A percentile compares a stretch with the other conserved stretches of the same genome.
Evolutionary conservation across 768 basidiomycete genomes (phyloP).

Genomic region (Ramaria sp.): DNA sequence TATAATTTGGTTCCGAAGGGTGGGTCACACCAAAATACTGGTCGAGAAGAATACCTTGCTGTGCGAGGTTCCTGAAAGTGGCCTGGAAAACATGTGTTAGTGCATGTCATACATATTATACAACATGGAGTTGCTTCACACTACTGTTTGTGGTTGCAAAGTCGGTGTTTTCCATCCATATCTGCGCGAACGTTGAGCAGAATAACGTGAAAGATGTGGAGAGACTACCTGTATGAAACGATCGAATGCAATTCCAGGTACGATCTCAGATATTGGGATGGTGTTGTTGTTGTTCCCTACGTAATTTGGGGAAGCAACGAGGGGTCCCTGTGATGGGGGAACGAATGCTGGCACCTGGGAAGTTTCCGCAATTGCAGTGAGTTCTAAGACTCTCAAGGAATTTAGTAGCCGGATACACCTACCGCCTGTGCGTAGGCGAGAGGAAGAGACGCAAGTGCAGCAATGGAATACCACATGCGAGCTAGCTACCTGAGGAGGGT

Average conservation of each 20-base stretch:
- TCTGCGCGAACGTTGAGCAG: slow-evolving; percentile 17
- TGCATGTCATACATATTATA: background rate
- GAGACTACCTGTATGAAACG: slow-evolving; percentile 29
- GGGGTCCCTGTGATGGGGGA: slow-evolving; percentile 19
- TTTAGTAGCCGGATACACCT: no score
- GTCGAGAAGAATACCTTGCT: slow-evolving; percentile 37
- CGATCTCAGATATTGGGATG: slow-evolving; percentile 26
- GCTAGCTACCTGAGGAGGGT: no score
- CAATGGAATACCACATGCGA: no score
- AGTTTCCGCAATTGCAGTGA: no score
- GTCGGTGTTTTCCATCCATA: slow-evolving; percentile 59
- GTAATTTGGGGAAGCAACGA: slow-evolving; percentile 25
- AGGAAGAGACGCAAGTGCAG: no score
- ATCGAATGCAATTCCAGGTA: slow-evolving; percentile 34
- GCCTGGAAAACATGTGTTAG: slow-evolving; percentile 3
- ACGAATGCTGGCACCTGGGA: slow-evolving; percentile 14
- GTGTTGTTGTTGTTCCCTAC: slow-evolving; percentile 32
- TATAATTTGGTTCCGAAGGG: slow-evolving; percentile 51
- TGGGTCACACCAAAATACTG: slow-evolving; percentile 41
- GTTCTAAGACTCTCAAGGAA: no score
- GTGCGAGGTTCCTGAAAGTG: slow-evolving; percentile 28
- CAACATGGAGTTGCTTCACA: background rate
- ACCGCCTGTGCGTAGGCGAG: no score
- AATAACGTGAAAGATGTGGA: background rate
- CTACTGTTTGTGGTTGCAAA: slow-evolving; percentile 23